phyloP scores from a whole-genome alignment of 371 early-diverging fungal species.

The Umbelopsis sp. region DNA sequence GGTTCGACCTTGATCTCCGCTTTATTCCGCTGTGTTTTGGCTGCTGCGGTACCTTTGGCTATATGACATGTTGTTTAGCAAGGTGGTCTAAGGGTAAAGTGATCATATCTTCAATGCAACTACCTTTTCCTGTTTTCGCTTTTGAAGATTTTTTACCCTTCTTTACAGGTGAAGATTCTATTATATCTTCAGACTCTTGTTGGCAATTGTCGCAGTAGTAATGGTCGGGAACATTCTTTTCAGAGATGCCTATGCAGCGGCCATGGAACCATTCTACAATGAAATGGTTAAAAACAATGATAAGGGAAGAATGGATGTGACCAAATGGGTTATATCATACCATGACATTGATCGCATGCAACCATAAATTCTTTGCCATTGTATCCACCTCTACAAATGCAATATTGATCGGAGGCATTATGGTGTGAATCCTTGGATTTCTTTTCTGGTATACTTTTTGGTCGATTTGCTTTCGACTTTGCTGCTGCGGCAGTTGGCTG shows the following conservation, averaged over 20 bases:
- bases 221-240: constrained; percentile 52
- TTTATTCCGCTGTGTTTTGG: constrained; percentile 22
- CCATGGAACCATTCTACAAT: constrained; percentile 79
- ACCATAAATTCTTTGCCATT: constrained; percentile 80
- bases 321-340: constrained; percentile 21
- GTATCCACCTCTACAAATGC: constrained; percentile 61
- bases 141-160: constrained; percentile 21
- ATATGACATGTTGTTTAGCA: not conserved
- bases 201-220: constrained; percentile 55
- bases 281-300: not conserved
- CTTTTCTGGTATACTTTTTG: constrained; percentile 29
- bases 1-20: constrained; percentile 1
- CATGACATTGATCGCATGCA: constrained; percentile 75
- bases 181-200: not conserved
- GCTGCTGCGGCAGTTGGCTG: constrained; percentile 24
- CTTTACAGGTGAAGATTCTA: not conserved
- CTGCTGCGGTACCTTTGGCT: constrained; percentile 1
- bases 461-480: constrained; percentile 24
- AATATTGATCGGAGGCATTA: constrained; percentile 38
- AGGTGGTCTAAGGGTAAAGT: not conserved
- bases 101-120: not conserved
- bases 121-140: constrained; percentile 9
- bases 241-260: constrained; percentile 63
- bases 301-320: not conserved
- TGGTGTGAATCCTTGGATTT: constrained; percentile 26